Conservation (phyloP, 2,329 filamentous ascomycete genomes). For the Helminthosporium solani region DNA sequence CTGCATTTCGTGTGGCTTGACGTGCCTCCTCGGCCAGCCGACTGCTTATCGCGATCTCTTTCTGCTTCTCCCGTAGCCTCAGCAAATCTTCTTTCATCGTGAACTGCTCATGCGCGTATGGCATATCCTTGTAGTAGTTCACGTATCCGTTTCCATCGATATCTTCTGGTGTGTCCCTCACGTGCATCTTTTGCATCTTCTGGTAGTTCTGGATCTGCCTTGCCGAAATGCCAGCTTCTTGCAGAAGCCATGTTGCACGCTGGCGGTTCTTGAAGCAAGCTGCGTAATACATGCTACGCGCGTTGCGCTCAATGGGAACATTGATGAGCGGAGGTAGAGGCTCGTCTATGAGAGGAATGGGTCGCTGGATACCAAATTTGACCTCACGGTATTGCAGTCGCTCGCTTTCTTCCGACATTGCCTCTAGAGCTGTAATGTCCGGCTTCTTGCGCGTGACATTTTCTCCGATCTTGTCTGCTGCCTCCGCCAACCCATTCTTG, state of each 20-base stretch:
- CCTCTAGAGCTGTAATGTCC: slow-evolving; percentile 25
- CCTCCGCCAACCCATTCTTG: slow-evolving; percentile 8
- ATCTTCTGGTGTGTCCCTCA: slow-evolving; percentile 23
- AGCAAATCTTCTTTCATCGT: slow-evolving; percentile 16
- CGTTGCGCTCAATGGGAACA: slow-evolving; percentile 23
- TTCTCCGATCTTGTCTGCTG: slow-evolving; percentile 17
- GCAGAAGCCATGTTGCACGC: slow-evolving; percentile 29
- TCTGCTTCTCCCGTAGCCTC: slow-evolving; percentile 19
- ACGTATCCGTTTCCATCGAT: slow-evolving; percentile 20
- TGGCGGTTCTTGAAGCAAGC: slow-evolving; percentile 37
- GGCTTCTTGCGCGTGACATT: slow-evolving; percentile 28
- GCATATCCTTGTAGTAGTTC: slow-evolving; percentile 29
- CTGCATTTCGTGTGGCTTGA: slow-evolving; percentile 12
- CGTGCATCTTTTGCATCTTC: slow-evolving; percentile 20
- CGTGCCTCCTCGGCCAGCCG: slow-evolving; percentile 28
- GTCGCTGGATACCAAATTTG: slow-evolving; percentile 32
- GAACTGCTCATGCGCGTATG: slow-evolving; percentile 18
- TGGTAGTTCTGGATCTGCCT: slow-evolving; percentile 33
- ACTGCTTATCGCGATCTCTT: slow-evolving; percentile 29
- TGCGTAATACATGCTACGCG: slow-evolving; percentile 28
- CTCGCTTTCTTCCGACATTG: slow-evolving; percentile 26
- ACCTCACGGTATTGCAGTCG: slow-evolving; percentile 35
- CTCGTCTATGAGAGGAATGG: slow-evolving; percentile 18
- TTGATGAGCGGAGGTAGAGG: slow-evolving; percentile 35
- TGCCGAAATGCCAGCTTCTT: slow-evolving; percentile 32